Conservation (phyloP, 768 basidiomycete species). For the Tylopilus sp. region DNA sequence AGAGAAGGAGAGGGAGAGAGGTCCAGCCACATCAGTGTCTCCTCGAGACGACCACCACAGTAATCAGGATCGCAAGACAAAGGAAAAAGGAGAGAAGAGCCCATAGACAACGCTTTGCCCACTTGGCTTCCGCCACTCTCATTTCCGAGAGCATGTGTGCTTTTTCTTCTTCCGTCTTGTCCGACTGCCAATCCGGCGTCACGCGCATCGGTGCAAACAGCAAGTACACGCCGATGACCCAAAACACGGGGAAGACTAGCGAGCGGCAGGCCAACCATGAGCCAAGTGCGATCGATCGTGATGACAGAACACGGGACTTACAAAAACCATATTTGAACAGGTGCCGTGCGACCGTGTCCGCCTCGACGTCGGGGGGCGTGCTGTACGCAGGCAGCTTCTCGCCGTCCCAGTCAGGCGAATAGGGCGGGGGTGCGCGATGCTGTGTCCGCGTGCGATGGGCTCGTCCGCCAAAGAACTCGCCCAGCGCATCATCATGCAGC, state of each 20-base stretch:
- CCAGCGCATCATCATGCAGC: conserved; percentile 26
- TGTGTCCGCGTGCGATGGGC: conserved; percentile 20
- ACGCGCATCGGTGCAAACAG: conserved; percentile 49
- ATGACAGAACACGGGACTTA: too few relatives aligned
- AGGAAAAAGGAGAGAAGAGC: conserved; percentile 47
- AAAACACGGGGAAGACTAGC: conserved; percentile 64
- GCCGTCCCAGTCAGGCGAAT: conserved; percentile 39
- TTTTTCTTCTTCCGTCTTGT: conserved; percentile 52
- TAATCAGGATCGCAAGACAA: conserved; percentile 32
- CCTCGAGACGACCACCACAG: conserved; percentile 20
- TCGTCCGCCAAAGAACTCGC: conserved; percentile 32
- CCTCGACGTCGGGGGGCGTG: conserved; percentile 38
- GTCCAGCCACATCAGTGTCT: conserved; percentile 17
- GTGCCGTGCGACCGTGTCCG: conserved; percentile 53
- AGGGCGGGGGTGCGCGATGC: conserved; percentile 37
- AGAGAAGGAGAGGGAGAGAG: neutral
- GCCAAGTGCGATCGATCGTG: too few relatives aligned
- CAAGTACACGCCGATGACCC: conserved; percentile 56
- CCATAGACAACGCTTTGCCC: conserved; percentile 53
- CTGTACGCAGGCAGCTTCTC: conserved; percentile 27
- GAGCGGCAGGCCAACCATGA: too few relatives aligned
- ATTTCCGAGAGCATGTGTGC: conserved; percentile 44
- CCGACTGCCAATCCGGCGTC: conserved; percentile 52
- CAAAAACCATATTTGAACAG: conserved; percentile 64
- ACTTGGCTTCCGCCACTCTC: conserved; percentile 49